A percentile compares a stretch with the other conserved stretches of the same genome.
Evolutionary conservation across 2,329 filamentous ascomycete genomes (phyloP).

Genomic region (Ophiostoma piceae): DNA sequence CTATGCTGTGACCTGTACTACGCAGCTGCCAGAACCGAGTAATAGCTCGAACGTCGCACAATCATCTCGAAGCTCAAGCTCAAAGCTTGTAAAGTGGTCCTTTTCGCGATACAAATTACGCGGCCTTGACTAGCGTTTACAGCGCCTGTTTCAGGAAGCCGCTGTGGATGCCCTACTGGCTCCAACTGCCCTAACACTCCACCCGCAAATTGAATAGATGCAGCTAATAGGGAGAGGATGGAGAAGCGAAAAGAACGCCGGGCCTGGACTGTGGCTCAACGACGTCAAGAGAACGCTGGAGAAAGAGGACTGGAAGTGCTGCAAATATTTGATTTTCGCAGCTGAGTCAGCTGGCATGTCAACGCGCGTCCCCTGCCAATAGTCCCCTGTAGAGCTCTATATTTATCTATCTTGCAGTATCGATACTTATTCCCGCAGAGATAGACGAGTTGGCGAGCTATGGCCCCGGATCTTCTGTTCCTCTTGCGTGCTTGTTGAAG

Average conservation of each 20-base stretch:
- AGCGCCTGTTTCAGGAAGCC: constrained; percentile 9
- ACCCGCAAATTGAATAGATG: neutral
- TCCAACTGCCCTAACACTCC: neutral
- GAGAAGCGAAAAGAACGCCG: neutral
- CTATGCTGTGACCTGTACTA: neutral
- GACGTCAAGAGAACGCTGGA: neutral
- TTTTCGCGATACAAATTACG: neutral
- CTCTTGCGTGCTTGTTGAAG: neutral
- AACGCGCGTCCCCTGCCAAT: constrained; percentile 7
- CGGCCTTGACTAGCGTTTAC: neutral
- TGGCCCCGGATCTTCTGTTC: neutral
- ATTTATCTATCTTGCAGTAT: neutral
- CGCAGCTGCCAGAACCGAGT: neutral
- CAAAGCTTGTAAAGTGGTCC: constrained; percentile 11
- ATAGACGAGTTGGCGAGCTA: neutral
- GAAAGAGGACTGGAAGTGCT: neutral
- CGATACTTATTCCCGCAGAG: neutral
- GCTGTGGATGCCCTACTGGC: neutral
- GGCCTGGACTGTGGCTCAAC: neutral
- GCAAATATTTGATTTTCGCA: no score
- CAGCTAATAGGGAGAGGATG: neutral
- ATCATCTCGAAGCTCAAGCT: neutral
- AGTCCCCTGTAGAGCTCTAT: neutral
- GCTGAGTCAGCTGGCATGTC: neutral
- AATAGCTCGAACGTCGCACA: neutral